Evolutionary conservation across 768 basidiomycete genomes (phyloP), one percentile per base, ranked within the genome.

Genomic region (Hemileccinum rubropunctum): DNA sequence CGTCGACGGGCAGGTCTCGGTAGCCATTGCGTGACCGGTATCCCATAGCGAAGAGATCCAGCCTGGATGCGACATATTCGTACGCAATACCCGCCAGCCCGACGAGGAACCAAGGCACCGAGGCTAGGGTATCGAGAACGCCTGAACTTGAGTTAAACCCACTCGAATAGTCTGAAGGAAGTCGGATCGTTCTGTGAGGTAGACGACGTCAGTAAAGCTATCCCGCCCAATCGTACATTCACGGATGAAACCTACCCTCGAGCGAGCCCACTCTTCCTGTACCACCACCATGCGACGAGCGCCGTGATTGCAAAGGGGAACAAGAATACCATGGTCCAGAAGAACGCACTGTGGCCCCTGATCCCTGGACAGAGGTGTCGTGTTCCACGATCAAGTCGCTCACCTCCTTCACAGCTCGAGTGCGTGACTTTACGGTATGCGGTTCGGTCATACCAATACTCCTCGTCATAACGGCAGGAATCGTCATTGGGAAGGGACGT

Each of bases 361-460:
- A 95, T 71, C 0, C 93, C 93, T 0, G 94, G 93, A 67, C 97
- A 99, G 11, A 67, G 63, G 65, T 99, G 95, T 6, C 56, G 55
- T 7, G 62, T 59, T 5, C 97, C 97, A 34, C 75, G 82, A 65
- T 99, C 92, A 12, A 78, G 83, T n/a, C 88, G 78, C 2, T 70
- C 55, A 4, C 95, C 95, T 6, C 83, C 94, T 46, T 84, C 81
- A 65, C 97, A 99, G 18, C 76, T 81, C 32, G 95, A 95, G 66
- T 88, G 88, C 1, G 88, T 88, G 42, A 98, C 90, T 69, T 91
- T 86, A 44, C 94, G 88, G 64, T 95, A 95, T 5, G 85, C 73
- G 0, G 95, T 98, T 23, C 93, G 84, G 45, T 92, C 93, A 64
- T 94, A 98, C 97, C 97, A 99, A 66, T 77, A 91, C 3, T 86